Evolutionary conservation across 192 early-diverging fungal genomes (phyloP).

Genomic region (Coemansia sp.): DNA sequence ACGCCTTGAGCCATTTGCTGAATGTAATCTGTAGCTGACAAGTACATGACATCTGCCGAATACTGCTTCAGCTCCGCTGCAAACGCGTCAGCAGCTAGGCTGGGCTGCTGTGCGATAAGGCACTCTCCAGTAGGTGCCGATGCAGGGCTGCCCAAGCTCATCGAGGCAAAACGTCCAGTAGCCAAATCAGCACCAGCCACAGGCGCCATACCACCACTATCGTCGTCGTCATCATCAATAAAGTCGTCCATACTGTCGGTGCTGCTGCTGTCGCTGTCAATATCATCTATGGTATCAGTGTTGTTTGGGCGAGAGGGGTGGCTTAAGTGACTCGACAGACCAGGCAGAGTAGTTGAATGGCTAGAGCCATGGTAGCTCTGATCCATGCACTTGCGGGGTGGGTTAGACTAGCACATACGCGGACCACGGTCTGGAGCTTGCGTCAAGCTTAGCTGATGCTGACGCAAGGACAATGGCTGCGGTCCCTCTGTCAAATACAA

Average conservation of each 20-base stretch:
- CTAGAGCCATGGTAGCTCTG: background rate
- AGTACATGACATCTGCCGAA: conserved; percentile 7
- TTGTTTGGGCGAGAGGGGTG: background rate
- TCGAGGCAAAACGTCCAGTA: no score
- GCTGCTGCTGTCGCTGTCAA: background rate
- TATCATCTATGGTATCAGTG: background rate
- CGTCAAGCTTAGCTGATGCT: background rate
- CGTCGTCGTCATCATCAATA: conserved; percentile 38
- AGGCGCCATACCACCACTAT: background rate
- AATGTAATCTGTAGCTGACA: background rate
- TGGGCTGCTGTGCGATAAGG: background rate
- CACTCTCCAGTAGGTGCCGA: background rate
- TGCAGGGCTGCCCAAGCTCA: no score
- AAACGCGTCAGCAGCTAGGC: background rate
- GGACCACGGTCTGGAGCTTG: background rate
- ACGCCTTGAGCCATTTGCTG: conserved; percentile 12
- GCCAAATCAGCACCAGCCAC: no score
- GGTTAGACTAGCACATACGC: background rate
- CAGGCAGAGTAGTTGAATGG: background rate
- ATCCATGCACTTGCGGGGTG: background rate
- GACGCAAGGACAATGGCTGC: conserved; percentile 1
- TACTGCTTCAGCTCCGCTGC: conserved; percentile 1
- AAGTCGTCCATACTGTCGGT: conserved; percentile 51
- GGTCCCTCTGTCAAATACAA: conserved; percentile 14
- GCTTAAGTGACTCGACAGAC: background rate